These are phyloP conservation scores for Symbiotaphrina buchneri DNA, from an alignment of 495 filamentous ascomycete species.

Conservation along the genomic window DNA sequence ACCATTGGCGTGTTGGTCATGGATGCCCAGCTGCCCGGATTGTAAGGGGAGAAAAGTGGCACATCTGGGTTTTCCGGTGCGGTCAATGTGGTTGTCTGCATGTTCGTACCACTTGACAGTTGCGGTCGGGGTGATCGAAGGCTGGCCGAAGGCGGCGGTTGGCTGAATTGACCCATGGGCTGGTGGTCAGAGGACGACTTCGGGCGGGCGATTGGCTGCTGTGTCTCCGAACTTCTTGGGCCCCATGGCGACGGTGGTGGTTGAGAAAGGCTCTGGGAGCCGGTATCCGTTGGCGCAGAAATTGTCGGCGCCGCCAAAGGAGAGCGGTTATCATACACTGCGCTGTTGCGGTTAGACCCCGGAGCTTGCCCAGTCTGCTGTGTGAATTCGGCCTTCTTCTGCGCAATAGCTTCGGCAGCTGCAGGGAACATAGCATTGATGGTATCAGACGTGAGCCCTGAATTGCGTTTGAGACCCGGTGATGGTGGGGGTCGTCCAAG, in stretches of 20 bases:
- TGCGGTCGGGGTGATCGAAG: slow-evolving; percentile 59
- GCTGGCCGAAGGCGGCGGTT: slow-evolving; percentile 55
- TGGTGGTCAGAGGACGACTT: slow-evolving; percentile 78
- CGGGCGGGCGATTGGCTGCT: slow-evolving; percentile 36
- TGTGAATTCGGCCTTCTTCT: slow-evolving; percentile 91
- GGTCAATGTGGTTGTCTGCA: slow-evolving; percentile 67
- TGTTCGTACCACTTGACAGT: slow-evolving; percentile 40
- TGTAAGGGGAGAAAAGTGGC: slow-evolving; percentile 77
- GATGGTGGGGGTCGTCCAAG: slow-evolving; percentile 60
- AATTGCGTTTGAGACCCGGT: slow-evolving; percentile 66
- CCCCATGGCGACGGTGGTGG: slow-evolving; percentile 65
- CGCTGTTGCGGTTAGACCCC: slow-evolving; percentile 82
- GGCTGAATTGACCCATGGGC: slow-evolving; percentile 93
- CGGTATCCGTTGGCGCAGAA: slow-evolving; percentile 28
- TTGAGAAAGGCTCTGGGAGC: slow-evolving; percentile 14
- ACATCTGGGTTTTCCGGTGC: slow-evolving; percentile 46
- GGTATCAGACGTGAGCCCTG: slow-evolving; percentile 73
- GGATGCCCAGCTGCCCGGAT: slow-evolving; percentile 81
- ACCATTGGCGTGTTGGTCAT: slow-evolving; percentile 98
- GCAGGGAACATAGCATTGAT: slow-evolving; percentile 99
- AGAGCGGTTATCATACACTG: slow-evolving; percentile 55
- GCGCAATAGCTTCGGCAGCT: slow-evolving; percentile 89
- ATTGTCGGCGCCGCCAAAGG: slow-evolving; percentile 65
- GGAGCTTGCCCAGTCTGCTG: slow-evolving; percentile 82
- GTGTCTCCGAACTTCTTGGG: slow-evolving; percentile 15